Percentiles rank a stretch among this genome's conserved stretches.
These are phyloP conservation scores for Sisymbrium irio DNA, from an alignment of 345 rosid genomes.

Conservation along the genomic window DNA sequence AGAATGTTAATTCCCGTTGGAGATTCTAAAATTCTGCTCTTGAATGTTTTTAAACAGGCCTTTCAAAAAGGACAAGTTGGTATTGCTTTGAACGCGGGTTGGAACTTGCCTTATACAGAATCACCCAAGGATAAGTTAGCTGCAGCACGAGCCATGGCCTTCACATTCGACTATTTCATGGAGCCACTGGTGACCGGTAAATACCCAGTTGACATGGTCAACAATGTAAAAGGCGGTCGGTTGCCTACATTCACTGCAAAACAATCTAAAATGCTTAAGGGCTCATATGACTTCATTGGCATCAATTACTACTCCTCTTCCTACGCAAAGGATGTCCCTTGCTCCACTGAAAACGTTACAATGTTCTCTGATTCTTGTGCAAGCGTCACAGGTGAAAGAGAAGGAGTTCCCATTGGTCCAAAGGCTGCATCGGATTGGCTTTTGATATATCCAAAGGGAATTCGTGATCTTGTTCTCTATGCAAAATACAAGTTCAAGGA, in stretches of 20 bases:
- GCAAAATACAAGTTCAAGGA: too few relatives aligned
- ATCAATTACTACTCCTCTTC: slow-evolving; percentile 8
- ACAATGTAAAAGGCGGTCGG: background rate
- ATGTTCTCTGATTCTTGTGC: slow-evolving; percentile 9
- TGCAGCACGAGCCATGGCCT: slow-evolving; percentile 2
- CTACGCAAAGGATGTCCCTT: slow-evolving; percentile 1
- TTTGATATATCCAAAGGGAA: too few relatives aligned
- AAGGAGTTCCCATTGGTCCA: slow-evolving; percentile 9
- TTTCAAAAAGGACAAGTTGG: background rate
- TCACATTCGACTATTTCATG: too few relatives aligned
- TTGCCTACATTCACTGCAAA: slow-evolving; percentile 4
- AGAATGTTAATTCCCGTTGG: background rate
- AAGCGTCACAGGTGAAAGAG: slow-evolving; percentile 8
- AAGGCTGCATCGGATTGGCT: slow-evolving; percentile 9
- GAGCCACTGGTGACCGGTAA: slow-evolving; percentile 12
- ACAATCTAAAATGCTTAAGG: slow-evolving; percentile 1
- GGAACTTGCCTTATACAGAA: slow-evolving; percentile 10
- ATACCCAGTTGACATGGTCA: slow-evolving; percentile 7
- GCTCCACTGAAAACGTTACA: slow-evolving; percentile 6
- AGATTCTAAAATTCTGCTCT: background rate
- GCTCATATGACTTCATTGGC: slow-evolving; percentile 19
- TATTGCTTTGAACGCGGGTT: slow-evolving; percentile 8
- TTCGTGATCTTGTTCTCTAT: too few relatives aligned
- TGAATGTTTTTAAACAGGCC: background rate
- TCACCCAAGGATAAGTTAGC: slow-evolving; percentile 1